Evolutionary conservation across 2,329 filamentous ascomycete genomes (phyloP), one percentile per base, ranked within the genome.

Genomic region (Aspergillus versicolor): DNA sequence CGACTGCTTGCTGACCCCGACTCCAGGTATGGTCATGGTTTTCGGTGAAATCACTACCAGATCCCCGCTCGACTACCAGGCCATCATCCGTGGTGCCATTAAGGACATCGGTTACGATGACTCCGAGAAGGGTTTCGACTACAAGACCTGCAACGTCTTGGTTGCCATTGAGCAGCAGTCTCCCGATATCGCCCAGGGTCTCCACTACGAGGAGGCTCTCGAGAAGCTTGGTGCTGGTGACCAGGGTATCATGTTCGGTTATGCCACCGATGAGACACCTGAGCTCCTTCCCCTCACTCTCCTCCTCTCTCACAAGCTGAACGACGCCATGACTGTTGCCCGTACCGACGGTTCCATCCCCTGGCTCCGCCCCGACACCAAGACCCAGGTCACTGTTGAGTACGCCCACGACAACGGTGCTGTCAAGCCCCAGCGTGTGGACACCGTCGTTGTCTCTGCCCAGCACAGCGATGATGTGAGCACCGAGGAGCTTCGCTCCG

Each of bases 201-300:
- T 99, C 57, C 91, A 97, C 85, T 96, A 96, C 79, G 94, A 99
- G 67, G 86, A 97, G 84, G 92, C 91, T 67, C 89, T 99, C 49
- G 94, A 99, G 87, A 88, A 96, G 82, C 88, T 99, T 65, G 94
- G 94, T 80, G 94, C 94, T 63, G 94, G 94, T 89, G 94, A 99
- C 81, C 94, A 99, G 85, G 94, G 94, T 84, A 97, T 99, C 85
- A 99, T 99, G 94, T 99, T 99, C 81, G 94, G 94, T 72, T 99
- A 99, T 85, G 94, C 94, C 78, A 96, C 94, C 72, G 94, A 99
- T 74, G 94, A 99, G 86, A 97, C 94, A 71, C 92, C 93, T 62
- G 94, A 99, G 83, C 86, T 96, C 70, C 90, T 97, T 76, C 94
- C 94, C 67, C 84, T 99, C 73, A 97, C 93, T 72, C 85, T 97